phyloP scores from a whole-genome alignment of 2,329 filamentous ascomycete species.

The Calonectria montana region DNA sequence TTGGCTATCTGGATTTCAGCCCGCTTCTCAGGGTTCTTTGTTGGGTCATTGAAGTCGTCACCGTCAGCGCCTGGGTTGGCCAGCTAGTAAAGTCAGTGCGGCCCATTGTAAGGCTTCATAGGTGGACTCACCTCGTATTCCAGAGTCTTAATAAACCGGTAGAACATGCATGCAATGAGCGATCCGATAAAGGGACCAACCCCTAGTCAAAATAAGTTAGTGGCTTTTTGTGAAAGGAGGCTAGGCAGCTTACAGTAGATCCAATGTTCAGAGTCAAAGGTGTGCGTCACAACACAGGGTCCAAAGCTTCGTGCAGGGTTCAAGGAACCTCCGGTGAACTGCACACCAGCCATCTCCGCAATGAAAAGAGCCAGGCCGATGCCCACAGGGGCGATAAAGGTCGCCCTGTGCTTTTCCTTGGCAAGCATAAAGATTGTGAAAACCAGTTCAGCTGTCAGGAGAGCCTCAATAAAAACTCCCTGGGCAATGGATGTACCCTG shows the following conservation, averaged over 20 bases:
- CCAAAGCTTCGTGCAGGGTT: constrained; percentile 61
- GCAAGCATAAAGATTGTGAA: constrained; percentile 65
- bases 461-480: constrained; percentile 62
- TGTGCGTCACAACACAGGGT: constrained; percentile 55
- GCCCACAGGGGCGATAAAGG: constrained; percentile 60
- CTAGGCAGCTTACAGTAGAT: constrained; percentile 53
- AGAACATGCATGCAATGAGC: constrained; percentile 50
- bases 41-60: constrained; percentile 56
- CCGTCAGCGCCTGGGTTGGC: constrained; percentile 60
- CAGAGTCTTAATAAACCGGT: constrained; percentile 54
- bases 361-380: constrained; percentile 61
- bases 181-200: constrained; percentile 49
- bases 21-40: constrained; percentile 55
- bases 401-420: constrained; percentile 60
- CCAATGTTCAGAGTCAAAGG: constrained; percentile 59
- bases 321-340: constrained; percentile 60
- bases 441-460: constrained; percentile 59
- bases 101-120: neutral
- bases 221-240: neutral
- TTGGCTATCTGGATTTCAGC: constrained; percentile 39
- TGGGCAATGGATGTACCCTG: constrained; percentile 54
- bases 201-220: constrained; percentile 35
- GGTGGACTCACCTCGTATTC: constrained; percentile 49
- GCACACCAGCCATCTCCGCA: constrained; percentile 57
- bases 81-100: constrained; percentile 46